Base-by-base conservation (phyloP, 2,329 filamentous ascomycete species). In the Talaromyces verruculosus region DNA sequence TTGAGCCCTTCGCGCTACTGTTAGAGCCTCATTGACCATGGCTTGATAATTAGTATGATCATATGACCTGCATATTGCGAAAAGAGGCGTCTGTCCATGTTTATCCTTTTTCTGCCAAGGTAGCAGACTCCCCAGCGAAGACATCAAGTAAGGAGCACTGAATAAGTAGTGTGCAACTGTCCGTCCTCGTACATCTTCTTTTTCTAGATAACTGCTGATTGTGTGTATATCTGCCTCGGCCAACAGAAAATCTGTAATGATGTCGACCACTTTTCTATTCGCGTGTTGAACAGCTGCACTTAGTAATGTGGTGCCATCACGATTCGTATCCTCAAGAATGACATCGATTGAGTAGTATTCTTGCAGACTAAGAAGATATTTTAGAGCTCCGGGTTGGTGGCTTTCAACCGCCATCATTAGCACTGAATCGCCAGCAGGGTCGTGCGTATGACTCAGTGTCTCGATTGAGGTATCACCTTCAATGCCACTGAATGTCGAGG, bases 111-210 rank as follows among this genome's bases (percentile, higher is more conserved):
- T 88, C 66, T 88, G 87, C 95, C 95, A 99, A 8, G 92, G 91
- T 63, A 99, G 82, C 69, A 94, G 80, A 67, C 85, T 84, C 1
- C 93, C 93, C 67, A 98, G 89, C 64, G 86, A 85, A 53, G 83
- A 81, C 70, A 99, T 95, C 22, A 99, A 82, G 63, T 86, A 84
- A 1, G 95, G 95, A 8, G 92, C 89, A 73, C 97, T 91, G 80
- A 99, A 99, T 17, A 99, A 84, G 76, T 99, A 99, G 78, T 99
- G 95, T n/a, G 90, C 95, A 62, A 92, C 87, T 68, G 93, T 96
- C 71, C 95, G 89, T 25, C 94, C 95, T 82, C 93, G 90, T 43
- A 86, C 87, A 74, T 99, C 95, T 72, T 94, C 90, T 67, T 86
- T 83, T 3, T 86, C 83, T 58, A 98, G 79, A 74, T 99, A 98